Evolutionary conservation across 2,329 filamentous ascomycete genomes (phyloP).

Genomic region (Pezicula rhizophila): DNA sequence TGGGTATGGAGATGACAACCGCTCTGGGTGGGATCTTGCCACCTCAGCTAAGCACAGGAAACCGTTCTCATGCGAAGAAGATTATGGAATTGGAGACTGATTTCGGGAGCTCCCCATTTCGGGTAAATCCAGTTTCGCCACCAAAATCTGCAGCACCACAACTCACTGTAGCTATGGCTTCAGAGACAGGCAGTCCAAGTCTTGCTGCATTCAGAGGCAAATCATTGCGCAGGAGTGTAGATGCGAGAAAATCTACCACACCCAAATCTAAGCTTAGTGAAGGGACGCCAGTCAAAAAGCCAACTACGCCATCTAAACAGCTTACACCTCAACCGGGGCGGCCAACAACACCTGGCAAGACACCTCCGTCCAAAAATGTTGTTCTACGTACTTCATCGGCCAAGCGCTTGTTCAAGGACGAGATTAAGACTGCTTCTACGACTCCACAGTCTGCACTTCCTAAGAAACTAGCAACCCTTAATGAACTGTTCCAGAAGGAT

Average conservation of each 20-base stretch:
- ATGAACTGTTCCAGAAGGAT: constrained; percentile 49
- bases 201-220: constrained; percentile 47
- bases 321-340: constrained; percentile 37
- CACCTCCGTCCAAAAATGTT: constrained; percentile 40
- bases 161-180: constrained; percentile 34
- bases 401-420: constrained; percentile 36
- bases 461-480: constrained; percentile 29
- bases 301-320: constrained; percentile 32
- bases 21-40: constrained; percentile 50
- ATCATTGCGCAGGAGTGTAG: constrained; percentile 42
- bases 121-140: constrained; percentile 28
- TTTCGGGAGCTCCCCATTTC: constrained; percentile 38
- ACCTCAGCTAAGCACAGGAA: constrained; percentile 30
- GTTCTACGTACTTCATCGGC: constrained; percentile 42
- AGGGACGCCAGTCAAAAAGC: constrained; percentile 27
- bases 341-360: constrained; percentile 43
- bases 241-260: constrained; percentile 35
- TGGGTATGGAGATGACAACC: constrained; percentile 59
- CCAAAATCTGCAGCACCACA: constrained; percentile 27
- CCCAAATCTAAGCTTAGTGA: constrained; percentile 26
- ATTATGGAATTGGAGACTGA: constrained; percentile 55
- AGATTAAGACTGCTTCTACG: constrained; percentile 30
- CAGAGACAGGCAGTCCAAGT: constrained; percentile 48
- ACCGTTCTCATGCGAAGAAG: constrained; percentile 44
- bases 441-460: constrained; percentile 26